Base-by-base conservation (phyloP, 805 yeast genomes). In the Starmerella stellata region DNA sequence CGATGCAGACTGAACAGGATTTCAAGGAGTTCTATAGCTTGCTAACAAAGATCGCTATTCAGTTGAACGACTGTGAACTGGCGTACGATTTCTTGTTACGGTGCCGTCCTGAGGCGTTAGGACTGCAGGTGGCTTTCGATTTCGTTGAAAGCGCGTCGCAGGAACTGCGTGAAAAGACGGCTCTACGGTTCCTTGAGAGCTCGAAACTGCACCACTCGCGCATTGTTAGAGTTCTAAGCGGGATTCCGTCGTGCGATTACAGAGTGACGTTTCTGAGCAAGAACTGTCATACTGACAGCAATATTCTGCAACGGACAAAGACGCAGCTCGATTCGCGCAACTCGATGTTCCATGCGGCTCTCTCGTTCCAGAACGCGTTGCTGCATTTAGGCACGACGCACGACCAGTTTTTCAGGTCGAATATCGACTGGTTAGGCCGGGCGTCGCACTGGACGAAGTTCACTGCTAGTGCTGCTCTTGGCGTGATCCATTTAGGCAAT, bases 381-480 rank as follows among this genome's bases (percentile, higher is more conserved):
- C 70, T 87, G 72, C 94, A 85, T 58, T 80, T 90, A 29, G 98
- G 96, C 41, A 90, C 98, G 13, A 81, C 96, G 7, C 92, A 80
- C 53, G 95, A 90, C 57, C 73, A 83, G 0, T 90, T 90, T 53
- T 78, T 87, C 61, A 70, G 94, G 56, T 70, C 77, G 33, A 90
- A 90, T 55, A 65, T 83, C 52, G 95, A 87, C 52, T 90, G 96
- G 95, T 66, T 90, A 48, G 92, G 93, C 33, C 81, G 83, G 60
- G 95, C 98, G n/a, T 76, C 87, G 35, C 83, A 87, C 59, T 90
- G 98, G 98, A 83, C 95, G 4, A 90, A 87, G 56, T 90, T 90
- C 58, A 75, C 94, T 0, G 95, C 96, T 2, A 87, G 96, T 13
- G 96, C 96, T 7, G 95, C 96, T 13, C 64, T 90, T 44, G 98